Evolutionary conservation across 2,329 filamentous ascomycete genomes (phyloP).

Genomic region (Penicillium concentricum): DNA sequence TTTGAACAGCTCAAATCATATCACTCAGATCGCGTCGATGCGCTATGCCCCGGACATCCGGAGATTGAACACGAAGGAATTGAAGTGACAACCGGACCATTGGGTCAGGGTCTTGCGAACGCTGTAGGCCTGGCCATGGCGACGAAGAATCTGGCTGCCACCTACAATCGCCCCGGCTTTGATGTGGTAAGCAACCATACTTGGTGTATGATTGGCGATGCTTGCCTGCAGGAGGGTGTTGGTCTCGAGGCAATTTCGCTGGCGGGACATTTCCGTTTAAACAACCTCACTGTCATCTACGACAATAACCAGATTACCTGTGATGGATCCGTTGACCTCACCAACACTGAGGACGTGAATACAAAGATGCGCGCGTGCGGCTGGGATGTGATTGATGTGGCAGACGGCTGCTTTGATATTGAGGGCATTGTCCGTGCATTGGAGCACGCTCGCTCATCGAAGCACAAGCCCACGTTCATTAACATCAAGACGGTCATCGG

Average conservation of each 20-base stretch:
- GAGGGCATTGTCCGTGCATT: slow-evolving; percentile 50
- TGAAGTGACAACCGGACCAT: slow-evolving; percentile 60
- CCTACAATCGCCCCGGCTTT: slow-evolving; percentile 53
- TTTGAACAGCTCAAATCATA: slow-evolving; percentile 38
- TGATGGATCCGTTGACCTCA: slow-evolving; percentile 55
- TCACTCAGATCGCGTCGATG: slow-evolving; percentile 29
- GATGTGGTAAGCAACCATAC: slow-evolving; percentile 53
- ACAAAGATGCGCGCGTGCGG: slow-evolving; percentile 58
- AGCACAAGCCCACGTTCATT: slow-evolving; percentile 57
- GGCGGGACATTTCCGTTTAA: slow-evolving; percentile 54
- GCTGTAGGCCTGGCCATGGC: slow-evolving; percentile 60
- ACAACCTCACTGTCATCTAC: slow-evolving; percentile 57
- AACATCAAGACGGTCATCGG: slow-evolving; percentile 60
- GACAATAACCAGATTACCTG: slow-evolving; percentile 61
- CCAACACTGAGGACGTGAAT: slow-evolving; percentile 56
- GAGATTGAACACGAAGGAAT: slow-evolving; percentile 59
- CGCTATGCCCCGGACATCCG: slow-evolving; percentile 42
- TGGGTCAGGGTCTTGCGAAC: slow-evolving; percentile 62
- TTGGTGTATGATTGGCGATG: slow-evolving; percentile 60
- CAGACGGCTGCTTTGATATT: slow-evolving; percentile 55
- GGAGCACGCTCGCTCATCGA: slow-evolving; percentile 43
- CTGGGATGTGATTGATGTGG: slow-evolving; percentile 57
- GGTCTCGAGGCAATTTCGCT: slow-evolving; percentile 55
- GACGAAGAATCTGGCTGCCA: slow-evolving; percentile 55
- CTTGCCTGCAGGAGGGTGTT: slow-evolving; percentile 58